Evolutionary conservation across 129 eudicot genomes (phyloP), one percentile per base, ranked within the genome.

Genomic region (Rutidosis leptorrhynchoides): DNA sequence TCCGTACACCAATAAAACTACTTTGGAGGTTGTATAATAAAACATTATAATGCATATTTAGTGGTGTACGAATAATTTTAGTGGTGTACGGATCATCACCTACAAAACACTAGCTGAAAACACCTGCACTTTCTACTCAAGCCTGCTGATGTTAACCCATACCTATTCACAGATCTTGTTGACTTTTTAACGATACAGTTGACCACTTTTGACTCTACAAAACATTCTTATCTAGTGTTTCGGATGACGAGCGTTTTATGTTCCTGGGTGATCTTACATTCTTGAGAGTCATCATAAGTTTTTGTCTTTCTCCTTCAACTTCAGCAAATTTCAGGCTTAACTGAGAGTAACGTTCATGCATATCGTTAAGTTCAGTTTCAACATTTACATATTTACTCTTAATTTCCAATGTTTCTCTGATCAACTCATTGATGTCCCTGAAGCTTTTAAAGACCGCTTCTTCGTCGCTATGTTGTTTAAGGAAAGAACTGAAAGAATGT

Each of bases 291-390:
- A 93, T 93, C 75, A 65, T 71, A 65, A 93, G 90, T 77, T 94
- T 89, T 46, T 94, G 95, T 68, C 99, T 78, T 63, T 94, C 99
- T 20, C 99, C 99, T 89, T 94, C 99, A 16, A 94, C 96, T 74
- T 94, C 99, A 1, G 99, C 99, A 72, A 88, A 87, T 64, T 86
- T 87, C 58, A 94, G 88, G 79, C 99, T 94, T 40, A 94, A 84
- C 37, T 81, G 79, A 57, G 95, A 84, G 81, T 94, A 94, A 19
- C 99, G 80, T 12, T 82, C 82, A 66, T 89, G 99, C 99, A 94
- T 94, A 23, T 89, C 96, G 46, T 73, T 82, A 37, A 94, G 74
- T 68, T 89, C 95, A 0, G 79, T 81, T 77, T 94, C 99, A 58
- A 84, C 62, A 17, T 79, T 40, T 46, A 71, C 83, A 48, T 86